Evolutionary conservation across 495 filamentous ascomycete species (phyloP), one percentile per base, ranked within the genome.

Genomic region (Physcia stellaris): DNA sequence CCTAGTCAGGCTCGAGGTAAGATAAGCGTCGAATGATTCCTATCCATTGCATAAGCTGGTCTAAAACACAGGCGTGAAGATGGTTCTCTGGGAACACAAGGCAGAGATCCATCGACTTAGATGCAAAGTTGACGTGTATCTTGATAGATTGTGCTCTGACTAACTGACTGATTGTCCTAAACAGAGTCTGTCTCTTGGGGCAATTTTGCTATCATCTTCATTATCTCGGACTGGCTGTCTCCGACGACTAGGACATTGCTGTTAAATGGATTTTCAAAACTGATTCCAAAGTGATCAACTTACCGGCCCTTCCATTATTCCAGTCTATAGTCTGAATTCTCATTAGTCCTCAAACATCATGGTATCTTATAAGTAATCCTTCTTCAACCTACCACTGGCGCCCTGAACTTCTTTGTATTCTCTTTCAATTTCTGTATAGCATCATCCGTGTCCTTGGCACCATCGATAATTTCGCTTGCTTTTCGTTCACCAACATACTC

Each of bases 281-380:
- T 28, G 7, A 7, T 18, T 10, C 7, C 9, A 18, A 10, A 10
- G 16, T 34, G 9, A 18, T 10, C 16, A 10, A 38, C 58, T 31
- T 55, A 68, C 67, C 66, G 48, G 77, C 86, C 53, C 72, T 75
- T 39, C 90, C 92, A 60, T 86, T 85, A 44, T 79, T 78, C 92
- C 90, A 98, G 58, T 96, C 90, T 18, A 98, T 92, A 37, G 70
- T 71, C 81, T 86, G 50, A 27, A 30, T 23, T 6, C 4, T 13
- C 29, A 29, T 24, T 19, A 36, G 32, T 21, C 32, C 42, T 22
- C 37, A 39, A 3, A 24, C 4, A 16, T n/a, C 4, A 33, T 41
- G 10, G 24, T 40, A 4, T 22, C 10, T 4, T 7, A 6, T 13
- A 11, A 11, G 2, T 18, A 19, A 39, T 30, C 27, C 24, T 15